phyloP scores from a whole-genome alignment of 2,329 filamentous ascomycete species.

The Rhinocladiella mackenziei region DNA sequence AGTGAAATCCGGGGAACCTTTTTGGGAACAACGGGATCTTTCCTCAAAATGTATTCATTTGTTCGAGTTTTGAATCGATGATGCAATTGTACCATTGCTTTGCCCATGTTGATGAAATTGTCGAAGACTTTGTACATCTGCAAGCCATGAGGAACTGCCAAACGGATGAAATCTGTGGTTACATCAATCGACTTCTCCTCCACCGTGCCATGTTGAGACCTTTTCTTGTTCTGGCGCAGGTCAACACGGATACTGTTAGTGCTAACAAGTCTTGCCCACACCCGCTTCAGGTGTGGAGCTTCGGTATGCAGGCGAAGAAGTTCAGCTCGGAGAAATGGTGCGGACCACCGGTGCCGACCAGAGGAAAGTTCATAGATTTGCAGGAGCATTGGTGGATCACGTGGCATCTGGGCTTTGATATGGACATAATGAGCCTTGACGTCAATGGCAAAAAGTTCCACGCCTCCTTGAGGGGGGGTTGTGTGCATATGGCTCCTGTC shows the following conservation, averaged over 20 bases:
- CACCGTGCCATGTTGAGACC: slow-evolving; percentile 57
- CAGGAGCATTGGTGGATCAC: slow-evolving; percentile 86
- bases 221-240: slow-evolving; percentile 70
- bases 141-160: slow-evolving; percentile 87
- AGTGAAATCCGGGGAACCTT: slow-evolving; percentile 80
- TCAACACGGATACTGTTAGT: slow-evolving; percentile 78
- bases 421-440: slow-evolving; percentile 78
- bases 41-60: slow-evolving; percentile 82
- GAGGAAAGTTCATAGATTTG: slow-evolving; percentile 79
- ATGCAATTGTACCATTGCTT: slow-evolving; percentile 84
- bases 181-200: slow-evolving; percentile 83
- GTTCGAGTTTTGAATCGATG: slow-evolving; percentile 85
- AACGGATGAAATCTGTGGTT: slow-evolving; percentile 75
- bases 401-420: slow-evolving; percentile 81
- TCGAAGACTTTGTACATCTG: slow-evolving; percentile 88
- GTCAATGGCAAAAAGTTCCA: slow-evolving; percentile 76
- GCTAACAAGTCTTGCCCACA: slow-evolving; percentile 83
- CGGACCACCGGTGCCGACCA: slow-evolving; percentile 81
- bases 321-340: slow-evolving; percentile 73
- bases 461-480: slow-evolving; percentile 30
- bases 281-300: slow-evolving; percentile 72
- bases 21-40: slow-evolving; percentile 80
- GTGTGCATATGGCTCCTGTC: slow-evolving; percentile 10
- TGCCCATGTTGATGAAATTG: slow-evolving; percentile 82
- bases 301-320: slow-evolving; percentile 83